Conservation (phyloP, 768 basidiomycete genomes). For the Chlorophyllum brunneum region DNA sequence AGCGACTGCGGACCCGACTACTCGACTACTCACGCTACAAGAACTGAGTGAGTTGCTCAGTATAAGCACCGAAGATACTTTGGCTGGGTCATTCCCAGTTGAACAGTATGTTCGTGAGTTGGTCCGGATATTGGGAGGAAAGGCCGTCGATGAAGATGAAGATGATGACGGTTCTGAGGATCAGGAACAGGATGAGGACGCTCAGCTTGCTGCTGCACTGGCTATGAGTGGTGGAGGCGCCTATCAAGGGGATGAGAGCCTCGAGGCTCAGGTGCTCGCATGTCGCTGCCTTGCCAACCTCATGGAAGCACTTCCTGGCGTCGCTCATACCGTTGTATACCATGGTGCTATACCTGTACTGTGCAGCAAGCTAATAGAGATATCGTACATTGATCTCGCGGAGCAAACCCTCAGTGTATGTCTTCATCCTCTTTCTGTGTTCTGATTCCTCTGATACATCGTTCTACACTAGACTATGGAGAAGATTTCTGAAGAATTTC, state of each 20-base stretch:
- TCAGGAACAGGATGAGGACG: conserved; percentile 74
- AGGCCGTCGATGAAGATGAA: conserved; percentile 57
- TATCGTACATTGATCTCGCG: conserved; percentile 96
- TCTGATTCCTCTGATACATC: conserved; percentile 16
- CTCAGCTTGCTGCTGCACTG: conserved; percentile 82
- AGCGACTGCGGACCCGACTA: conserved; percentile 76
- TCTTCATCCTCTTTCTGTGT: conserved; percentile 19
- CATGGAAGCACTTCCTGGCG: conserved; percentile 98
- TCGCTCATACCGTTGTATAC: conserved; percentile 96
- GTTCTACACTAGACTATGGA: conserved; percentile 75
- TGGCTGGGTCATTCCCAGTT: conserved; percentile 93
- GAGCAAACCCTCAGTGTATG: conserved; percentile 97
- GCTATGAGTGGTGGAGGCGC: conserved; percentile 72
- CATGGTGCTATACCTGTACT: conserved; percentile 98
- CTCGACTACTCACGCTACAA: conserved; percentile 84
- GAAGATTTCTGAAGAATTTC: conserved; percentile 98
- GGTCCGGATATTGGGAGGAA: conserved; percentile 85
- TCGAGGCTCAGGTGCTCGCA: conserved; percentile 93
- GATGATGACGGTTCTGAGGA: conserved; percentile 70
- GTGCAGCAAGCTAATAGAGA: conserved; percentile 95
- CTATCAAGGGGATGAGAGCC: conserved; percentile 78
- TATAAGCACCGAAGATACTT: conserved; percentile 95
- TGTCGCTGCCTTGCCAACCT: conserved; percentile 96
- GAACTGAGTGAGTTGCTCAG: conserved; percentile 93
- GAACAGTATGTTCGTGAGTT: conserved; percentile 91